Percentiles rank a stretch among this genome's conserved stretches.
Evolutionary conservation across 2,329 filamentous ascomycete species (phyloP).

Genomic region (Stagonosporopsis tanaceti): DNA sequence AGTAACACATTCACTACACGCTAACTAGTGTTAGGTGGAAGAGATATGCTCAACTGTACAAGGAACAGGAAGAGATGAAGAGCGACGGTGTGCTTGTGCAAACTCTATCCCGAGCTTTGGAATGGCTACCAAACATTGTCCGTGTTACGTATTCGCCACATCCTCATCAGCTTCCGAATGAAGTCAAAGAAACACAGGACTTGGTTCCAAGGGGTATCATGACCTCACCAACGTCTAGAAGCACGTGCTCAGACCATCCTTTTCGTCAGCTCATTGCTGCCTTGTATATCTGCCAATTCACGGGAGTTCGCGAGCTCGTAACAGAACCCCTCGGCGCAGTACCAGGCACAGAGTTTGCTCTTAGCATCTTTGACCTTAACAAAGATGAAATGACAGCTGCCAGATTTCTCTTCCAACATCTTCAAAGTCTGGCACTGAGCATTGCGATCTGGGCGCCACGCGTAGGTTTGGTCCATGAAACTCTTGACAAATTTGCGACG

Average conservation of each 20-base stretch:
- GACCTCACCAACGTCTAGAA: background rate
- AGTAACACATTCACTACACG: background rate
- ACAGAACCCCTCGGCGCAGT: conserved; percentile 1
- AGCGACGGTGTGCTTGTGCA: conserved; percentile 33
- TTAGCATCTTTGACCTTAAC: conserved; percentile 31
- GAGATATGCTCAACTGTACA: conserved; percentile 33
- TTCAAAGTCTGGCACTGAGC: conserved; percentile 30
- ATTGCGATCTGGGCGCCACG: conserved; percentile 15
- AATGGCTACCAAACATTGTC: conserved; percentile 35
- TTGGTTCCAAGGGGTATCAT: conserved; percentile 29
- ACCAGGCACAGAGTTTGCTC: conserved; percentile 24
- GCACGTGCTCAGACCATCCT: conserved; percentile 24
- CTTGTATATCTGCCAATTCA: conserved; percentile 29
- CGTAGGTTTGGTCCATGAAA: background rate
- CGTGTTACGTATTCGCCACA: conserved; percentile 38
- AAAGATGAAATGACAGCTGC: conserved; percentile 29
- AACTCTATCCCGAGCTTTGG: conserved; percentile 31
- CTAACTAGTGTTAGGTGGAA: conserved; percentile 30
- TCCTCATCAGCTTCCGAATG: conserved; percentile 31
- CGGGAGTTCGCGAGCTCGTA: conserved; percentile 33
- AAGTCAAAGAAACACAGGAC: conserved; percentile 29
- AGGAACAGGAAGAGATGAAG: conserved; percentile 40
- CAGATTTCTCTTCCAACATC: conserved; percentile 29
- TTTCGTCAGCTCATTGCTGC: conserved; percentile 42
- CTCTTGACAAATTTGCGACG: conserved; percentile 27